Evolutionary conservation across 495 filamentous ascomycete species (phyloP).

Genomic region (Penicillium nucicola): DNA sequence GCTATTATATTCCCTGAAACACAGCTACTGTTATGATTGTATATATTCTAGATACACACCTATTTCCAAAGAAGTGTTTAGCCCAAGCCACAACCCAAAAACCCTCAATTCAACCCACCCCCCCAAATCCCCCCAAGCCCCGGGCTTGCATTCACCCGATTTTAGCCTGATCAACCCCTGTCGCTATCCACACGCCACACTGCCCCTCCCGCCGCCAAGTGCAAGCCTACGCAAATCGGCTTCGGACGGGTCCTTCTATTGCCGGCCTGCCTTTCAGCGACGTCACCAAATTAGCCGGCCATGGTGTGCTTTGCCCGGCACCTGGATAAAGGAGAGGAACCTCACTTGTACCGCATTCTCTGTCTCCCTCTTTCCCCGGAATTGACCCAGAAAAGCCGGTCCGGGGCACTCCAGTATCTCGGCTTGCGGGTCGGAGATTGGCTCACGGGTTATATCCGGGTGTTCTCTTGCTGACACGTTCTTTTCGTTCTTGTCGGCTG

Average conservation of each 20-base stretch:
- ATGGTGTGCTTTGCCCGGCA: background rate
- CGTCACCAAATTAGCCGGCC: background rate
- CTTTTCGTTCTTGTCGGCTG: background rate
- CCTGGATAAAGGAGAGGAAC: background rate
- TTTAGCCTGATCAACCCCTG: constrained; percentile 10
- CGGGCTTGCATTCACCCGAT: constrained; percentile 8
- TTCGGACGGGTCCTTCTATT: background rate
- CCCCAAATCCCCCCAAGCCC: background rate
- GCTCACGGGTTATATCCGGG: background rate
- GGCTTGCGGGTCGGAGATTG: background rate
- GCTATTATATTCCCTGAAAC: background rate
- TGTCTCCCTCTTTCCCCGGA: background rate
- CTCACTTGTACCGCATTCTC: background rate
- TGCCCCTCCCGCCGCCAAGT: background rate
- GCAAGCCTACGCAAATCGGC: constrained; percentile 1
- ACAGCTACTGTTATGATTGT: too few relatives aligned
- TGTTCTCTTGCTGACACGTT: background rate
- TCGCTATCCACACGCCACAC: background rate
- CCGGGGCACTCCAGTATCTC: constrained; percentile 1
- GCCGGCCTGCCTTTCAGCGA: background rate
- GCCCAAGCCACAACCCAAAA: background rate
- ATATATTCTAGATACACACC: too few relatives aligned
- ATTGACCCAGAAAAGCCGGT: background rate
- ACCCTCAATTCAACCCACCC: background rate
- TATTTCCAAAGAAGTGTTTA: too few relatives aligned